Evolutionary conservation across 2,329 filamentous ascomycete genomes (phyloP).

Genomic region (Pseudopyrenochaeta lycopersici): DNA sequence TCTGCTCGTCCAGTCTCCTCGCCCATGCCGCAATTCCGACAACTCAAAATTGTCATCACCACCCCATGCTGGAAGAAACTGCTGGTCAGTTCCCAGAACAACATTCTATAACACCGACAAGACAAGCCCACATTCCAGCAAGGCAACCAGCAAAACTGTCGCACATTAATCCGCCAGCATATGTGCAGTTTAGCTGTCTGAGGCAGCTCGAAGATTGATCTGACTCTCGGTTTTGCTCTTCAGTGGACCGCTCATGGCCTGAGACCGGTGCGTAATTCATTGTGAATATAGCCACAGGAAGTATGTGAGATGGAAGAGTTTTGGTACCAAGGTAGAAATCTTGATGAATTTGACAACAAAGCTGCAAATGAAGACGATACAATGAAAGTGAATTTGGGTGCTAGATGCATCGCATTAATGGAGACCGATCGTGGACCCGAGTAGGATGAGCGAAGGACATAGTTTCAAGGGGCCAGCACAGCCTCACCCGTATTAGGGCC

Average conservation of each 20-base stretch:
- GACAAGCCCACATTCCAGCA: conserved; percentile 1
- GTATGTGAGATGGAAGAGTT: background rate
- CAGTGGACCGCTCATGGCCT: conserved; percentile 12
- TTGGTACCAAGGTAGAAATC: background rate
- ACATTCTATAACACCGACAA: background rate
- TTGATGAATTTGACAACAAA: background rate
- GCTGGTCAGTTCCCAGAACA: conserved; percentile 4
- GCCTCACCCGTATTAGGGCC: background rate
- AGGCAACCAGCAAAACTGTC: conserved; percentile 11
- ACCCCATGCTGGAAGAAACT: background rate
- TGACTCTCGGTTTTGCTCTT: conserved; percentile 10
- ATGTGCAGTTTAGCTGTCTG: conserved; percentile 7
- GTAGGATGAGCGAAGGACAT: background rate
- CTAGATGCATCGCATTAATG: background rate
- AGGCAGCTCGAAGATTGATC: conserved; percentile 16
- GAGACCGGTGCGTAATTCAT: conserved; percentile 27
- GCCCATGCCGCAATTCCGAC: no score
- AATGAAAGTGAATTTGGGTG: background rate
- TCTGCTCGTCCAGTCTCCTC: background rate
- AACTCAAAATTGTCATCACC: background rate
- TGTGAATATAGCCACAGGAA: background rate
- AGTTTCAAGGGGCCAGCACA: conserved; percentile 1
- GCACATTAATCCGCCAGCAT: conserved; percentile 8
- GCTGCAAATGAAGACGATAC: background rate
- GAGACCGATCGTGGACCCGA: background rate